These are phyloP conservation scores for Daldinia concentrica DNA, from an alignment of 495 filamentous ascomycete genomes.

Conservation along the genomic window DNA sequence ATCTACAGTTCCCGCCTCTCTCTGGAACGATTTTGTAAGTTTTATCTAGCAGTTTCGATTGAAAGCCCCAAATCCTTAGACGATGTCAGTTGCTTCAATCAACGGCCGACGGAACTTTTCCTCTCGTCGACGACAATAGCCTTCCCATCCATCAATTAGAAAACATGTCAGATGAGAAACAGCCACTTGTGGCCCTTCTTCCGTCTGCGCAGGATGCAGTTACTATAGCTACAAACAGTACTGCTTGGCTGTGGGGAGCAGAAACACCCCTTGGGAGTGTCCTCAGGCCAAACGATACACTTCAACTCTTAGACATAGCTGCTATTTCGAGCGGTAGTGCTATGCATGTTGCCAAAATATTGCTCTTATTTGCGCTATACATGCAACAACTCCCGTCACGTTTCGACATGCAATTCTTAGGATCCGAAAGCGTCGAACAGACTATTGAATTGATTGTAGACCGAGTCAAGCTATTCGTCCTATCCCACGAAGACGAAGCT, in stretches of 20 bases:
- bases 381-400: not conserved
- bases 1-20: not conserved
- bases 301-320: not conserved
- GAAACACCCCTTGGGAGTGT: conserved; percentile 14
- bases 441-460: not conserved
- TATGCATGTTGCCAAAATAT: not conserved
- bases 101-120: not conserved
- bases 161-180: not conserved
- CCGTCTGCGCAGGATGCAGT: conserved; percentile 9
- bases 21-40: conserved; percentile 1
- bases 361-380: not conserved
- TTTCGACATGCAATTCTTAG: not conserved
- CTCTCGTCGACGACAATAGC: not conserved
- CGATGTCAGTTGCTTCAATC: not conserved
- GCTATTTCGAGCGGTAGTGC: not conserved
- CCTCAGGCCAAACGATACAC: not conserved
- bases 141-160: not conserved
- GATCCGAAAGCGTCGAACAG: not conserved
- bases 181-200: not conserved
- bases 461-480: not conserved
- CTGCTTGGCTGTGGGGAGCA: conserved; percentile 12
- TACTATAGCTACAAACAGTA: conserved; percentile 14
- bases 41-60: not conserved
- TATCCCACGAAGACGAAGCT: not conserved
- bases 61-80: not conserved